Evolutionary conservation across 495 filamentous ascomycete species (phyloP).

Genomic region (Penicillium pulvis): DNA sequence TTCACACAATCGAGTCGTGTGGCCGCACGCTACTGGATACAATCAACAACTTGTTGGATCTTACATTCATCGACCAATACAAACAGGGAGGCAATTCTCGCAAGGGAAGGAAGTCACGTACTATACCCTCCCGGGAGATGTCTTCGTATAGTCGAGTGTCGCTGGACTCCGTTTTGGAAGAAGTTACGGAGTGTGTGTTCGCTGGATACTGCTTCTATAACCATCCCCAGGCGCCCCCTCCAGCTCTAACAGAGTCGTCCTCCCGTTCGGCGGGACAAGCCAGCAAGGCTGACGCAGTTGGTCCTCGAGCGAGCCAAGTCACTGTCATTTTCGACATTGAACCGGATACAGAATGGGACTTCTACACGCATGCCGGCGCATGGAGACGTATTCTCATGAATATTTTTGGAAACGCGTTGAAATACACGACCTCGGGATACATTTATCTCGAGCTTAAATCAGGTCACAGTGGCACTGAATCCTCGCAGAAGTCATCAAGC

Average conservation of each 20-base stretch:
- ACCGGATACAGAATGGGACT: conserved; percentile 50
- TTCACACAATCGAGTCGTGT: conserved; percentile 66
- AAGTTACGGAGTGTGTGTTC: conserved; percentile 61
- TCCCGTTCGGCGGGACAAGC: background rate
- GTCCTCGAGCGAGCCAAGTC: conserved; percentile 29
- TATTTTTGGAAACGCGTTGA: conserved; percentile 47
- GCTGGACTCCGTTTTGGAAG: conserved; percentile 56
- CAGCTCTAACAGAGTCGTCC: conserved; percentile 2
- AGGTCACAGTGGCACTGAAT: conserved; percentile 27
- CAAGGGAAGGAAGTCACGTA: conserved; percentile 54
- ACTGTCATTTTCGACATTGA: conserved; percentile 61
- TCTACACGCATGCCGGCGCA: conserved; percentile 61
- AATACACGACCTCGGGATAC: conserved; percentile 46
- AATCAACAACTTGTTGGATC: conserved; percentile 66
- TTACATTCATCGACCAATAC: conserved; percentile 38
- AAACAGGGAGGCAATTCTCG: conserved; percentile 47
- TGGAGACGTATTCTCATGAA: conserved; percentile 56
- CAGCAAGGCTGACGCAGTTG: background rate
- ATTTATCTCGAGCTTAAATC: conserved; percentile 33
- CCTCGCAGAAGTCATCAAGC: conserved; percentile 22
- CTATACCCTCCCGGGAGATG: conserved; percentile 38
- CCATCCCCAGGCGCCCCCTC: conserved; percentile 13
- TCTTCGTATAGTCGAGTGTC: conserved; percentile 28
- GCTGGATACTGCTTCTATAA: conserved; percentile 47
- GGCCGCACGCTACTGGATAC: conserved; percentile 69